A percentile compares a stretch with the other conserved stretches of the same genome.
Evolutionary conservation across 441 rosid species (phyloP).

Genomic region (Hura crepitans): DNA sequence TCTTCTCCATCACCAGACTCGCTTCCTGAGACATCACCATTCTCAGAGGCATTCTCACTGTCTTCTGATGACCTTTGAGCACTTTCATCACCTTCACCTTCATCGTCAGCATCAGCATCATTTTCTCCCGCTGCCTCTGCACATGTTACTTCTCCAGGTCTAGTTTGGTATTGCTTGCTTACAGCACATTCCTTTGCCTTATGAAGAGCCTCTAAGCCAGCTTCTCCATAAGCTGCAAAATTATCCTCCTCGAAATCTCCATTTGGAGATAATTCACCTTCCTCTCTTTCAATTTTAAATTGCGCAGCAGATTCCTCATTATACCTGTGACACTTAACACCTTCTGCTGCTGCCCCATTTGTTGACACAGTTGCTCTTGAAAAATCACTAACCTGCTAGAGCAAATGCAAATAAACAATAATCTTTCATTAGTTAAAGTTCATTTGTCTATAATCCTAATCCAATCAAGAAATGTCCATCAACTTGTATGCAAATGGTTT

Average conservation of each 20-base stretch:
- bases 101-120: conserved; percentile 72
- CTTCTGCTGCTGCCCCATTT: conserved; percentile 52
- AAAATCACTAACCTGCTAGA: conserved; percentile 52
- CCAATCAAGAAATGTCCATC: conserved; percentile 10
- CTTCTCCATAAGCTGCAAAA: conserved; percentile 70
- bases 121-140: conserved; percentile 66
- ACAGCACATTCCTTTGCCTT: conserved; percentile 53
- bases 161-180: conserved; percentile 47
- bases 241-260: conserved; percentile 93
- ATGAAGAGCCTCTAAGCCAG: conserved; percentile 48
- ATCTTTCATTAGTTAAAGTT: conserved; percentile 18
- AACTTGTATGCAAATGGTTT: not conserved
- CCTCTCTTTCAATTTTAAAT: conserved; percentile 86
- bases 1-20: conserved; percentile 85
- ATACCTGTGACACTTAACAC: conserved; percentile 45
- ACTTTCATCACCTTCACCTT: conserved; percentile 81
- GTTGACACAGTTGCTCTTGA: conserved; percentile 37
- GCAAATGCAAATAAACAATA: conserved; percentile 24
- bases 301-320: conserved; percentile 48
- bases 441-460: not conserved
- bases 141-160: conserved; percentile 44
- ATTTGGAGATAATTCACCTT: conserved; percentile 95
- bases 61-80: conserved; percentile 82
- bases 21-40: conserved; percentile 83
- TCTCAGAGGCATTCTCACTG: conserved; percentile 86